These are phyloP conservation scores for Arctium minus DNA, from an alignment of 129 eudicot genomes.

Conservation along the genomic window DNA sequence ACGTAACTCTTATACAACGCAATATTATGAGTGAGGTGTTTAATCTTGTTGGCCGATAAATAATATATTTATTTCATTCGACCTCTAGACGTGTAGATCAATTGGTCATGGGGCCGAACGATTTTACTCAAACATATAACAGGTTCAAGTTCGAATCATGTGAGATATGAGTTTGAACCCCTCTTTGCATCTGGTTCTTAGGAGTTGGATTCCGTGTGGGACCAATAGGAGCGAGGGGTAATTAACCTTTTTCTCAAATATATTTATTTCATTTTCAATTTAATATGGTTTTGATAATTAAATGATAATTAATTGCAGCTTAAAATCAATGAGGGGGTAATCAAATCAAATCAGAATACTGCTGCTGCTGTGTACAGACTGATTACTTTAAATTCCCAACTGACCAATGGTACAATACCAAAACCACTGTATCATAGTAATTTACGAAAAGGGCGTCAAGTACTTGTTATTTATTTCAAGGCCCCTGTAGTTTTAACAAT, in stretches of 20 bases:
- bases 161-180: background rate
- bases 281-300: background rate
- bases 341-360: constrained; percentile 13
- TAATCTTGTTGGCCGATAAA: background rate
- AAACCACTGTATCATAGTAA: constrained; percentile 1
- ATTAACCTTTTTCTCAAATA: too few relatives aligned
- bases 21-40: background rate
- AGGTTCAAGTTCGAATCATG: background rate
- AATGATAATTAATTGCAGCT: background rate
- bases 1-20: background rate
- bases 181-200: background rate
- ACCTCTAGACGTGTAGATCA: background rate
- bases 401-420: constrained; percentile 32
- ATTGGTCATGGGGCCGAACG: background rate
- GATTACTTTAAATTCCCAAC: constrained; percentile 19
- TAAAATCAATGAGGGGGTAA: constrained; percentile 2
- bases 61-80: too few relatives aligned
- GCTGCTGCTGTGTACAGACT: constrained; percentile 42
- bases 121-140: background rate
- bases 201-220: too few relatives aligned
- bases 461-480: background rate
- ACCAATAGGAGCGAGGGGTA: too few relatives aligned
- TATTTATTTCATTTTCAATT: background rate
- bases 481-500: background rate
- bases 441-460: constrained; percentile 10